Evolutionary conservation across 2,329 filamentous ascomycete species (phyloP), one percentile per base, ranked within the genome.

Genomic region (Cadophora luteo-olivacea): DNA sequence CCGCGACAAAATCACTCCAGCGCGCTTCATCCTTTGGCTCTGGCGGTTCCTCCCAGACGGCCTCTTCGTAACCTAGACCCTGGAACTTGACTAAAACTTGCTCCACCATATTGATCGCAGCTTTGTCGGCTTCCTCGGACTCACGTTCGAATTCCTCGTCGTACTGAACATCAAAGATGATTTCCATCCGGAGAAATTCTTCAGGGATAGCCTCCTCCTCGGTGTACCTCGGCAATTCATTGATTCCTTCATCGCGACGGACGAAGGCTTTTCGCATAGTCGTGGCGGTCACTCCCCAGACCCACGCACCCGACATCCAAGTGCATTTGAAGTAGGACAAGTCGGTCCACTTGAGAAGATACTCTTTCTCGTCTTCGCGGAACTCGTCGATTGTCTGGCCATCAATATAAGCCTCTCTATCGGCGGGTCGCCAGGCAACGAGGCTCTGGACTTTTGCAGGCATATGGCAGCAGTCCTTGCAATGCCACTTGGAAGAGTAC

Each of bases 261-360:
- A 86, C 83, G 78, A 98, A 99, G 0, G 93, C 84, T 11, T 84
- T 87, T 19, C 93, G 89, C 89, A 92, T 97, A 0, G 78, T 68
- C 3, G 80, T 75, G 14, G 85, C 81, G 19, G 87, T 86, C 11
- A 91, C 84, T 6, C 94, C 93, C 84, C 88, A 95, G 0, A 97
- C 86, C 96, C 96, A 99, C 19, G 91, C 85, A 14, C 95, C 96
- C 11, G 93, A 89, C 85, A 93, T 92, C 96, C 97, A 99, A 7
- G 84, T 85, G 64, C 92, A 93, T 72, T 92, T 90, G 71, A 90
- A 91, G 76, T 97, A 97, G 0, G 95, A 97, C 66, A 87, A 85
- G 0, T 84, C 84, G 55, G 91, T 89, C 93, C 94, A 98, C 77
- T 96, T 97, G 74, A 99, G 82, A 2, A 99, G 86, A 76, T 98